Percentiles rank a stretch among this genome's conserved stretches.
Conservation (phyloP, 345 rosid species). For the Brassica napus region Da-Ae NC_063451.1:23219001-23219500, state of each 20-base stretch:
- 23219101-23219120: slow-evolving; percentile 62
- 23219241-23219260: slow-evolving; percentile 71
- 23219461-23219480: slow-evolving; percentile 34
- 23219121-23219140: slow-evolving; percentile 50
- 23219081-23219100: slow-evolving; percentile 57
- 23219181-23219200: slow-evolving; percentile 92
- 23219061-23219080: slow-evolving; percentile 83
- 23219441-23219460: slow-evolving; percentile 67
- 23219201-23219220: slow-evolving; percentile 88
- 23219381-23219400: slow-evolving; percentile 66
- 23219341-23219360: slow-evolving; percentile 75
- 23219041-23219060: slow-evolving; percentile 81
- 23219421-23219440: slow-evolving; percentile 83
- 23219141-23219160: slow-evolving; percentile 53
- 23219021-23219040: slow-evolving; percentile 92
- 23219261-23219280: slow-evolving; percentile 63
- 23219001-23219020: slow-evolving; percentile 82
- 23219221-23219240: slow-evolving; percentile 65
- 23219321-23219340: slow-evolving; percentile 88
- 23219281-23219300: slow-evolving; percentile 75
- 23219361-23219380: slow-evolving; percentile 59
- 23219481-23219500: slow-evolving; percentile 18
- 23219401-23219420: slow-evolving; percentile 62
- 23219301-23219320: slow-evolving; percentile 69
- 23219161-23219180: slow-evolving; percentile 69